phyloP scores from a whole-genome alignment of 2,329 filamentous ascomycete genomes.

The Cercospora zeae-maydis region DNA sequence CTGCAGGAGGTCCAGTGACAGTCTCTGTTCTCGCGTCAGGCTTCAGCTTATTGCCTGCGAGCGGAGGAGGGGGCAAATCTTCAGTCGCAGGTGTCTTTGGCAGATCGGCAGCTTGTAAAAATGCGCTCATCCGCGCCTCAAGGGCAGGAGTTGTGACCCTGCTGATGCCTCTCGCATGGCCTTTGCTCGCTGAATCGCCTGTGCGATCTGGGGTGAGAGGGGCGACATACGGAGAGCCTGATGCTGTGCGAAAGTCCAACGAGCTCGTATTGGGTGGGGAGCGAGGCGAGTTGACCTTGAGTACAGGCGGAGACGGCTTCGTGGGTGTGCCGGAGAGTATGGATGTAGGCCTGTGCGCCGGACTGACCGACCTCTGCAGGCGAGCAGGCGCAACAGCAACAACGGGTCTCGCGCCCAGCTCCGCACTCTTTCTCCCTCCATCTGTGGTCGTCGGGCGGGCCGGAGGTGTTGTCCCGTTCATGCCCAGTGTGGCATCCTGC shows the following conservation, averaged over 20 bases:
- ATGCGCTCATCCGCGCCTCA: conserved; percentile 39
- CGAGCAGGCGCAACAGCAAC: conserved; percentile 2
- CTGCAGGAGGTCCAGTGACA: conserved; percentile 60
- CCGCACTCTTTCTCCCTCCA: conserved; percentile 10
- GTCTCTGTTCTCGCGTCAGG: conserved; percentile 15
- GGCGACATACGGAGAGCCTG: conserved; percentile 15
- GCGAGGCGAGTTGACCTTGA: conserved; percentile 66
- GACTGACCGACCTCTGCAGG: conserved; percentile 30
- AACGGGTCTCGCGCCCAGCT: conserved; percentile 8
- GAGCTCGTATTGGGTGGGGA: conserved; percentile 51
- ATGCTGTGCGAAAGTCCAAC: conserved; percentile 18
- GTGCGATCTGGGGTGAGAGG: conserved; percentile 26
- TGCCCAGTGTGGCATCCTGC: conserved; percentile 17
- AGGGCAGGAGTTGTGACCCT: conserved; percentile 41
- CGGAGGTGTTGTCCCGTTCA: conserved; percentile 1
- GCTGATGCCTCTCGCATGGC: conserved; percentile 40
- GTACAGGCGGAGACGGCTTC: conserved; percentile 58
- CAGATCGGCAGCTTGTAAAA: conserved; percentile 31
- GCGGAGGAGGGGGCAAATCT: neutral
- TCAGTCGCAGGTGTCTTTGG: conserved; percentile 5
- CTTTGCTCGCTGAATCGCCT: conserved; percentile 30
- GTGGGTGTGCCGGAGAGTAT: conserved; percentile 47
- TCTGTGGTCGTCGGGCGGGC: conserved; percentile 7
- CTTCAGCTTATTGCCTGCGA: conserved; percentile 4
- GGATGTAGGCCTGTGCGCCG: conserved; percentile 45